Base-by-base conservation (phyloP, 2,329 filamentous ascomycete species). In the Hypoxylon sp. region DNA sequence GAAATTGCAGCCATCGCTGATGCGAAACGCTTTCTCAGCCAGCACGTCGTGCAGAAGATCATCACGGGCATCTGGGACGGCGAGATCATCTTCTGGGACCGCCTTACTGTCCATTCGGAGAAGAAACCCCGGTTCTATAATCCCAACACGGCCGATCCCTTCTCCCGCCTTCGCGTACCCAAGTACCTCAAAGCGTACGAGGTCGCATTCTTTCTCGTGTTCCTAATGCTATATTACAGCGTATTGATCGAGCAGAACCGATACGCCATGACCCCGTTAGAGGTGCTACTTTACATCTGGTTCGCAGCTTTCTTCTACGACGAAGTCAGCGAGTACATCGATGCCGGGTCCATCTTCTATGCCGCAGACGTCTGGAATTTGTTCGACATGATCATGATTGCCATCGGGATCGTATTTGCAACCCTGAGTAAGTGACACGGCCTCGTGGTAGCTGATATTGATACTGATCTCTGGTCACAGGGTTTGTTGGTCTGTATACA, bases 241-340 rank as follows among this genome's bases (percentile, higher is more conserved):
- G 92, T 97, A 0, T 81, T 97, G 26, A 83, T 96, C 41, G 85
- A 91, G 65, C 82, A 90, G 59, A 86, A 89, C 63, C 82, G 86
- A 7, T 79, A 81, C 15, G 78, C 80, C 23, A 85, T 97, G 49
- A 91, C 89, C 0, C 70, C 79, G 0, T 78, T 87, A 15, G 92
- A 97, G 72, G 76, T 88, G 1, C 70, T 91, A 13, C 82, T 97
- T 37, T 95, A 94, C 71, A 74, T 96, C 47, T 97, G 92, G 90
- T 88, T 97, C 66, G 87, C 87, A 3, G 89, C 91, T 6, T 97
- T 96, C 77, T 86, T 90, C 33, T 96, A 95, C 69, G 92, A 97
- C 66, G 92, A 93, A 74, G 79, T 95, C 55, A 90, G 89, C 67
- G 91, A 96, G 68, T 92, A 91, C 77, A 83, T 87, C 48, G 92